Conservation (phyloP, 2,329 filamentous ascomycete genomes). For the Xylaria sp. region DNA sequence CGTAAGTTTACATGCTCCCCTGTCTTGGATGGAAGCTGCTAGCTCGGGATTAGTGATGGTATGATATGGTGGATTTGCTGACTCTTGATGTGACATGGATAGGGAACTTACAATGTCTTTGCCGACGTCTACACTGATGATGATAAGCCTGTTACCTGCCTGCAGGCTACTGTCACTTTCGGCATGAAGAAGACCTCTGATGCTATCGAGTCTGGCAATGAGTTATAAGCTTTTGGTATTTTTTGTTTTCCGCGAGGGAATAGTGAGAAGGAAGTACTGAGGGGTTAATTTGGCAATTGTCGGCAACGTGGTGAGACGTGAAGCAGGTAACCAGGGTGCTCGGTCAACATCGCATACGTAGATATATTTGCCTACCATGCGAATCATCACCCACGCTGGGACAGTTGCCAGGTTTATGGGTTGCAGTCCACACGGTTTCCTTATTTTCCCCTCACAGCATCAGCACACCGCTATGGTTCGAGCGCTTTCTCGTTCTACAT, state of each 20-base stretch:
- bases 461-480: background rate
- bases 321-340: slow-evolving; percentile 14
- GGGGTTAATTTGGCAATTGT: slow-evolving; percentile 4
- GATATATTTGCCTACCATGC: background rate
- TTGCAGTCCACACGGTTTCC: background rate
- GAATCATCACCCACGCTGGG: slow-evolving; percentile 17
- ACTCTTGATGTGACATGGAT: slow-evolving; percentile 60
- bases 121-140: slow-evolving; percentile 84
- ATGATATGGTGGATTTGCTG: background rate
- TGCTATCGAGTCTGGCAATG: background rate
- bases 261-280: slow-evolving; percentile 11
- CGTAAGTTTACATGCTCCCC: slow-evolving; percentile 61
- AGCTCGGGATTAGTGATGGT: no score
- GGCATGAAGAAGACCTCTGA: slow-evolving; percentile 44
- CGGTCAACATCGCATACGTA: slow-evolving; percentile 21
- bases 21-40: background rate
- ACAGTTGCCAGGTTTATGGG: slow-evolving; percentile 21
- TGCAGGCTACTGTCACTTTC: slow-evolving; percentile 77
- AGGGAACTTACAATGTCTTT: slow-evolving; percentile 89
- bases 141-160: slow-evolving; percentile 79
- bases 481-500: slow-evolving; percentile 1
- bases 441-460: background rate
- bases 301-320: slow-evolving; percentile 20
- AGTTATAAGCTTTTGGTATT: slow-evolving; percentile 15
- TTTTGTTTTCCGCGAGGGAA: background rate